phyloP scores from a whole-genome alignment of 225 moss, liverwort and hornwort genomes.

The Pleurozium schreberi region DNA sequence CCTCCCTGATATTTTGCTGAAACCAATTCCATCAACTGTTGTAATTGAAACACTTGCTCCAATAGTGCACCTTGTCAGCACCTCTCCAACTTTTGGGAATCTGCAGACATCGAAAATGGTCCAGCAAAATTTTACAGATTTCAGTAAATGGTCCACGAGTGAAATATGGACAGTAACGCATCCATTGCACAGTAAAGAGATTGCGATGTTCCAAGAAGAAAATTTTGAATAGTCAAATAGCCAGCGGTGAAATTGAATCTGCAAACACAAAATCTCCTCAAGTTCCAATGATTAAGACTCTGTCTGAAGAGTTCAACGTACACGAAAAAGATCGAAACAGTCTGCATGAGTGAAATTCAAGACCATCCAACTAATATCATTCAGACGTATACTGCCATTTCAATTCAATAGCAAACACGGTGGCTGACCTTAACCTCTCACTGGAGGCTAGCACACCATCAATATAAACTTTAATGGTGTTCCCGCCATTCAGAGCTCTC shows the following conservation, averaged over 20 bases:
- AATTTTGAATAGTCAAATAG: background rate
- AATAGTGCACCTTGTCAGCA: conserved; percentile 61
- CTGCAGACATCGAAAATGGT: conserved; percentile 9
- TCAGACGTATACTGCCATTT: background rate
- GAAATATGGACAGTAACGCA: background rate
- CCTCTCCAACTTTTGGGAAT: conserved; percentile 53
- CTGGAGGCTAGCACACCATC: conserved; percentile 53
- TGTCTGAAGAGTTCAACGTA: background rate
- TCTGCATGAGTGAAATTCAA: background rate
- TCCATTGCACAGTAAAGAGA: background rate
- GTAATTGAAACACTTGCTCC: conserved; percentile 49
- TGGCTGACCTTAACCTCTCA: conserved; percentile 56
- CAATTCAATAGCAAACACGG: background rate
- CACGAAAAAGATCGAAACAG: background rate
- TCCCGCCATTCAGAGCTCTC: conserved; percentile 67
- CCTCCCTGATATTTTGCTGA: conserved; percentile 28
- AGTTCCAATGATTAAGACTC: background rate
- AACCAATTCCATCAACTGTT: conserved; percentile 33
- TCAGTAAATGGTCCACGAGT: background rate
- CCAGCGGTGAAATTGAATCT: background rate
- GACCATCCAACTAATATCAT: background rate
- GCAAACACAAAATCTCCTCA: background rate
- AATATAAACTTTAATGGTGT: conserved; percentile 55
- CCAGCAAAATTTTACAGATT: background rate
- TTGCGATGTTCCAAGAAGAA: background rate